Evolutionary conservation across 495 filamentous ascomycete genomes (phyloP).

Genomic region (Parmelia sp.): DNA sequence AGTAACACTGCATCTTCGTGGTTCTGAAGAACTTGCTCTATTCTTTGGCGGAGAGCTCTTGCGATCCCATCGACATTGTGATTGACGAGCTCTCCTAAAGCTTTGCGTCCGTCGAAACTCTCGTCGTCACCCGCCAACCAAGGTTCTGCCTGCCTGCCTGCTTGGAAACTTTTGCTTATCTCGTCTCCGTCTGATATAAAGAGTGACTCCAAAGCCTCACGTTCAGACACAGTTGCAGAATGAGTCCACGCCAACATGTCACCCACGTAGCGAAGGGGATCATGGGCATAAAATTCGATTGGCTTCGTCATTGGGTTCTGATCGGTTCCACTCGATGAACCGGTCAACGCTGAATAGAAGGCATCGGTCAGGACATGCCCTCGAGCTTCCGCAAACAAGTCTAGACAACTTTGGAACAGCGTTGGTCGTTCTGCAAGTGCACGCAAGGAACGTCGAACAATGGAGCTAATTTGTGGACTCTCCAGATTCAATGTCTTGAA

Average conservation of each 20-base stretch:
- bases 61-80: slow-evolving; percentile 75
- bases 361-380: slow-evolving; percentile 83
- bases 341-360: slow-evolving; percentile 86
- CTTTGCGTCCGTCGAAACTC: slow-evolving; percentile 76
- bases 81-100: slow-evolving; percentile 81
- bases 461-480: slow-evolving; percentile 83
- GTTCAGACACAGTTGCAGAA: slow-evolving; percentile 86
- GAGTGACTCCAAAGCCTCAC: slow-evolving; percentile 83
- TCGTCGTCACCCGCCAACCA: slow-evolving; percentile 66
- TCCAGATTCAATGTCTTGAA: slow-evolving; percentile 91
- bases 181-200: slow-evolving; percentile 92
- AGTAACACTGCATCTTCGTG: slow-evolving; percentile 84
- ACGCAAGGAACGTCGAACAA: slow-evolving; percentile 76
- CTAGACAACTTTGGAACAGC: slow-evolving; percentile 87
- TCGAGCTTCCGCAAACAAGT: slow-evolving; percentile 87
- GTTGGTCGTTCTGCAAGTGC: slow-evolving; percentile 85
- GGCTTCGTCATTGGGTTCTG: slow-evolving; percentile 62
- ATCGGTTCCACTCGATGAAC: slow-evolving; percentile 46
- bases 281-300: slow-evolving; percentile 89
- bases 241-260: slow-evolving; percentile 99
- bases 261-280: slow-evolving; percentile 85
- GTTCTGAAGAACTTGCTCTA: slow-evolving; percentile 85
- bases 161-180: slow-evolving; percentile 76
- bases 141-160: slow-evolving; percentile 77
- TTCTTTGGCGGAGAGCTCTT: slow-evolving; percentile 68